Percentiles rank a stretch among this genome's conserved stretches.
Evolutionary conservation across 805 yeast species (phyloP).

Genomic region (Starmerella asiatica): DNA sequence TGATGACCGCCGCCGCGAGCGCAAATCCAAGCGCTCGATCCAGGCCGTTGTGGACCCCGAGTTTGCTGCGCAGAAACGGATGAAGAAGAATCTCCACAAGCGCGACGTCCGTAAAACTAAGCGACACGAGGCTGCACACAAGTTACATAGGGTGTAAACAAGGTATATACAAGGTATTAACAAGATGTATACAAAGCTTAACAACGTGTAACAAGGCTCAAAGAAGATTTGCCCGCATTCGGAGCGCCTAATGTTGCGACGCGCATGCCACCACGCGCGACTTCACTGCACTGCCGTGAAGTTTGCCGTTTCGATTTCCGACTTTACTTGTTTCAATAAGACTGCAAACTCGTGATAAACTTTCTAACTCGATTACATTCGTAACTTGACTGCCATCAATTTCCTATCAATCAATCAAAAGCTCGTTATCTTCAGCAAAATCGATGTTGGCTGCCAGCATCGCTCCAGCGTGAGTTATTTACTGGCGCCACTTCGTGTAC

Average conservation of each 20-base stretch:
- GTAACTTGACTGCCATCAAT: no score
- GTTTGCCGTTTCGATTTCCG: no score
- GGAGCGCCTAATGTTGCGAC: constrained; percentile 78
- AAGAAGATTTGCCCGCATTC: constrained; percentile 88
- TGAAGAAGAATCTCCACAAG: constrained; percentile 59
- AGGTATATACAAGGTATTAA: neutral
- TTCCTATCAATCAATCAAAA: no score
- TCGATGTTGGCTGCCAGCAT: constrained; percentile 78
- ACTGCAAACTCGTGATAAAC: no score
- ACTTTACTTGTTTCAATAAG: no score
- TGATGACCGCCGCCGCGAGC: constrained; percentile 51
- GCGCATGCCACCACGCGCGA: constrained; percentile 59
- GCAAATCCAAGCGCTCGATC: constrained; percentile 62
- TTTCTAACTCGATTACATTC: no score
- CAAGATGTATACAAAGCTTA: neutral
- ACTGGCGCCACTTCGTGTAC: constrained; percentile 54
- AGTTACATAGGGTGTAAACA: no score
- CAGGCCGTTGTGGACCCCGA: constrained; percentile 70
- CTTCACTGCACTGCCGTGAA: constrained; percentile 29
- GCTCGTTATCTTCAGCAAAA: constrained; percentile 74
- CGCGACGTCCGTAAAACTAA: constrained; percentile 49
- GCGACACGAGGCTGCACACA: neutral
- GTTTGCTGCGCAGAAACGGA: constrained; percentile 59
- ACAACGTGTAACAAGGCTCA: no score
- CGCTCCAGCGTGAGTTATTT: constrained; percentile 54